Evolutionary conservation across 1,284 basidiomycete species (phyloP).

Genomic region (Naganishia liquefaciens): DNA sequence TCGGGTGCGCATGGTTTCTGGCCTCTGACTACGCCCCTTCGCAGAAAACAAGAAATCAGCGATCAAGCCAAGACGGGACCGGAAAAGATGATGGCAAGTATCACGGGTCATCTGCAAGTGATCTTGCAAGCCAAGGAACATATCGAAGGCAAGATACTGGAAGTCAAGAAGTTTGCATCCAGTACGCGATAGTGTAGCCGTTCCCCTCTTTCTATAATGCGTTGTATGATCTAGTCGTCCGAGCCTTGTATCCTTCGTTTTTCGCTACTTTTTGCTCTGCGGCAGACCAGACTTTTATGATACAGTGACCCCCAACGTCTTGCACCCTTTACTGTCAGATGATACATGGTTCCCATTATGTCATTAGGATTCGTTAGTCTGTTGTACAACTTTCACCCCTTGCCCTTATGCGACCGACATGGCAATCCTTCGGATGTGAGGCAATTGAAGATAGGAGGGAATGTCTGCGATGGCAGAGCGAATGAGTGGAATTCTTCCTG

Average conservation of each 20-base stretch:
- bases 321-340: neutral
- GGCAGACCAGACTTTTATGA: too few species aligned
- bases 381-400: neutral
- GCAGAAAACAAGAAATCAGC: conserved; percentile 42
- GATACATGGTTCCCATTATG: conserved; percentile 21
- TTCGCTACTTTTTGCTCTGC: neutral
- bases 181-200: conserved; percentile 27
- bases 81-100: conserved; percentile 41
- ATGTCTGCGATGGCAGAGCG: conserved; percentile 38
- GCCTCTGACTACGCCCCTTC: neutral
- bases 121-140: conserved; percentile 51
- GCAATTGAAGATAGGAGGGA: conserved; percentile 46
- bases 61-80: conserved; percentile 47
- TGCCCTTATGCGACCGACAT: conserved; percentile 34
- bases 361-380: conserved; percentile 24
- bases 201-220: neutral
- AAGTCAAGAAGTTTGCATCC: conserved; percentile 47
- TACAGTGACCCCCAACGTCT: too few species aligned
- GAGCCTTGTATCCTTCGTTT: conserved; percentile 15
- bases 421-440: conserved; percentile 45
- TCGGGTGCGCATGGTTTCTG: neutral
- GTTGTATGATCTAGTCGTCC: conserved; percentile 22
- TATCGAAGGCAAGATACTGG: conserved; percentile 44
- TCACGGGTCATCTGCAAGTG: conserved; percentile 46
- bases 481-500: neutral